Conservation (phyloP, 2,329 filamentous ascomycete species). For the Didymella keratinophila region DNA sequence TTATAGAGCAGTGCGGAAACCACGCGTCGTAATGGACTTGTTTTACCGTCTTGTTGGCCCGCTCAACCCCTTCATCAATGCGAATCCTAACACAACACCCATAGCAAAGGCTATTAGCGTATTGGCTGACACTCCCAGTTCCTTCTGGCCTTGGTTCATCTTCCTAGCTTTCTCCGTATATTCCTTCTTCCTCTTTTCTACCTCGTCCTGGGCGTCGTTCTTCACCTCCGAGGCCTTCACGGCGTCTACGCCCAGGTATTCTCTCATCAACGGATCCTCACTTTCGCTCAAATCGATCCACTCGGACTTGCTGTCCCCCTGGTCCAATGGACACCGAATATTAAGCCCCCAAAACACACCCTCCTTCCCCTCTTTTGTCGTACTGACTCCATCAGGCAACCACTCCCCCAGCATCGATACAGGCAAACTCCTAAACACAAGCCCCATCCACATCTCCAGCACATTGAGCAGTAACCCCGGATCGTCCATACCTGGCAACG, state of each 20-base stretch:
- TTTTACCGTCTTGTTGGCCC: slow-evolving; percentile 2
- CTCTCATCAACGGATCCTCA: slow-evolving; percentile 33
- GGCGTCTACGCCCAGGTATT: slow-evolving; percentile 24
- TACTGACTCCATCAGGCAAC: slow-evolving; percentile 23
- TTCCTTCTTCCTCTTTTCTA: slow-evolving; percentile 17
- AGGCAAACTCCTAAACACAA: slow-evolving; percentile 43
- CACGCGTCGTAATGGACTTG: not conserved
- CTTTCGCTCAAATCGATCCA: slow-evolving; percentile 37
- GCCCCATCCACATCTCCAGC: slow-evolving; percentile 48
- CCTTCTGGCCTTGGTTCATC: slow-evolving; percentile 5
- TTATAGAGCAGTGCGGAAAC: not conserved
- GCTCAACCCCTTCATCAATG: slow-evolving; percentile 9
- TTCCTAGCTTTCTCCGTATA: slow-evolving; percentile 17
- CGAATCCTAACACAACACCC: slow-evolving; percentile 13
- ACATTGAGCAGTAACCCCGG: slow-evolving; percentile 42
- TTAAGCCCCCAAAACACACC: slow-evolving; percentile 40
- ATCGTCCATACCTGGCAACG: slow-evolving; percentile 37
- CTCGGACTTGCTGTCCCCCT: slow-evolving; percentile 28
- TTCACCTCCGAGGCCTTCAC: slow-evolving; percentile 4
- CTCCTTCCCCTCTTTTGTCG: slow-evolving; percentile 22
- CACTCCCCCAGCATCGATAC: slow-evolving; percentile 30
- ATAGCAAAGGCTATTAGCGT: slow-evolving; percentile 12
- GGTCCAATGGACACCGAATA: slow-evolving; percentile 43
- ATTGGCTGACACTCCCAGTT: not conserved
- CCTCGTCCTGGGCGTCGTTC: not conserved